A percentile compares a stretch with the other conserved stretches of the same genome.
Evolutionary conservation across 148 eudicot species (phyloP).

Genomic region (Dianthus caryophyllus): DNA sequence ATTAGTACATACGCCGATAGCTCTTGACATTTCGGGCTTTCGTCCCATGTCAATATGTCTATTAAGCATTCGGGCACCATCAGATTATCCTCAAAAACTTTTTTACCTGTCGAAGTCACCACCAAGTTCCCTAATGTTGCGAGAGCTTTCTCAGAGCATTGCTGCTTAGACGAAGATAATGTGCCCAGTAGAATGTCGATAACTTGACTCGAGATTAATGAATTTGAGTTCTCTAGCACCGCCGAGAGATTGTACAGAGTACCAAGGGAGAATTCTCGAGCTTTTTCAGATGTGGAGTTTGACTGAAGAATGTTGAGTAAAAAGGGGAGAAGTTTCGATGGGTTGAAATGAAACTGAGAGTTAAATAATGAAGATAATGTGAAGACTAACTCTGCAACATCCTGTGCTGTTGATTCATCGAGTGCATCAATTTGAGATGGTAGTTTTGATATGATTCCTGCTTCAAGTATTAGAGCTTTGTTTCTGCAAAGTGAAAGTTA

Average conservation of each 20-base stretch:
- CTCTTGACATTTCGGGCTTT: constrained; percentile 66
- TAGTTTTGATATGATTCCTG: constrained; percentile 66
- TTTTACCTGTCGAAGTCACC: constrained; percentile 61
- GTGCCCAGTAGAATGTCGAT: constrained; percentile 35
- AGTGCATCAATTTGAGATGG: constrained; percentile 31
- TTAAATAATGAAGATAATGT: constrained; percentile 61
- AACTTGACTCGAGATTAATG: constrained; percentile 38
- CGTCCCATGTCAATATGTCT: constrained; percentile 76
- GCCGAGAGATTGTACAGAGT: constrained; percentile 62
- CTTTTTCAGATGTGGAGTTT: constrained; percentile 30
- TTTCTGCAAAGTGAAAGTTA: constrained; percentile 41
- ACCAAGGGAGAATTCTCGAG: constrained; percentile 46
- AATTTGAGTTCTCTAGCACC: constrained; percentile 46
- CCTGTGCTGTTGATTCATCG: constrained; percentile 45
- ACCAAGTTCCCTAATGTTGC: constrained; percentile 70
- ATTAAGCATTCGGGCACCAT: constrained; percentile 58
- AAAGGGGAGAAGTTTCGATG: constrained; percentile 44
- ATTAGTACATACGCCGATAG: constrained; percentile 62
- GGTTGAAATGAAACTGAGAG: constrained; percentile 44
- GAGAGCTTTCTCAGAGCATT: constrained; percentile 60
- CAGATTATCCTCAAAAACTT: constrained; percentile 46
- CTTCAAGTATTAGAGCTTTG: constrained; percentile 73
- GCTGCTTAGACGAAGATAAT: constrained; percentile 36
- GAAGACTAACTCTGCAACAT: constrained; percentile 47
- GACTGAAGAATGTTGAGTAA: constrained; percentile 43